These are phyloP conservation scores for Schizochytrium sp. DNA, from an alignment of 108 stramenopile species.

Conservation along the genomic window DNA sequence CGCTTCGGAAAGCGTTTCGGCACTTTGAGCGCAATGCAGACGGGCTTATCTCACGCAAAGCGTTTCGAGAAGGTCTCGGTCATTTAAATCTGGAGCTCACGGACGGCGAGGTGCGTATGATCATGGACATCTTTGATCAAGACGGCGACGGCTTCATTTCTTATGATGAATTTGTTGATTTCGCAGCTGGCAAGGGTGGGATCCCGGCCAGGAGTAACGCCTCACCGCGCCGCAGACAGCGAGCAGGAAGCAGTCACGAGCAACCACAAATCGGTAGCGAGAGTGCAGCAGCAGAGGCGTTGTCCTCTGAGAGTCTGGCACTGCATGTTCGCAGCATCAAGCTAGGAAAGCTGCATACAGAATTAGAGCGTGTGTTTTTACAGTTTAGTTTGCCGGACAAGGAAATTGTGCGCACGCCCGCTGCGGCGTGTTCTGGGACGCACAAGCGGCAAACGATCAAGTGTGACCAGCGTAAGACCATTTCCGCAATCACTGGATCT, in stretches of 20 bases:
- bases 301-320: background rate
- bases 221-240: no score
- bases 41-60: background rate
- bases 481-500: background rate
- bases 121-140: constrained; percentile 1
- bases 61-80: background rate
- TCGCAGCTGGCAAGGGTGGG: background rate
- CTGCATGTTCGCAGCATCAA: background rate
- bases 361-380: background rate
- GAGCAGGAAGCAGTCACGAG: no score
- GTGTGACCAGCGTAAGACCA: background rate
- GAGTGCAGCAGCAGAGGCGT: no score
- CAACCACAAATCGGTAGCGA: no score
- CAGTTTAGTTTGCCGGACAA: background rate
- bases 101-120: background rate
- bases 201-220: background rate
- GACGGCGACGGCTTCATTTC: constrained; percentile 7
- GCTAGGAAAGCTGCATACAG: background rate
- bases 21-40: background rate
- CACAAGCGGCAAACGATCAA: background rate
- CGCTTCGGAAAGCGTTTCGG: background rate
- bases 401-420: background rate
- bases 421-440: background rate
- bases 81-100: background rate
- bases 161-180: background rate